Base-by-base conservation (phyloP, 768 basidiomycete genomes). In the Mycena haematopus region DNA sequence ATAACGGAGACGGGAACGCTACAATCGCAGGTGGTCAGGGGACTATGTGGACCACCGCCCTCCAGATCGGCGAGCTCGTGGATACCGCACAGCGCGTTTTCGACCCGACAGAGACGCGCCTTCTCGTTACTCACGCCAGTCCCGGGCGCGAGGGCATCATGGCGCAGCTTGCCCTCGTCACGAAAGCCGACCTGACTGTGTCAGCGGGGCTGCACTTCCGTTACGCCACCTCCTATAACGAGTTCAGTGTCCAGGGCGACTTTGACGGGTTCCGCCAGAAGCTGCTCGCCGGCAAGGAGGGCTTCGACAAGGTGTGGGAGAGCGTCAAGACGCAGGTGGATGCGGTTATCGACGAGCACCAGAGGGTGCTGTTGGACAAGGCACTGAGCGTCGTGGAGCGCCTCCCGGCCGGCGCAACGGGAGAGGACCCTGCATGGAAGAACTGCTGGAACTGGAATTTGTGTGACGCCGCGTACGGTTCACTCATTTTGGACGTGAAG, bases 361-460 rank as follows among this genome's bases (percentile, higher is more conserved):
- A 99, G 75, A 86, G 90, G 24, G 83, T 92, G 33, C 80, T 96
- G 21, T 81, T 99, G 25, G 89, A 95, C 76, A 98, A 98, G 79
- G 92, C 93, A 0, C 78, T 98, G 47, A 86, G 84, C 14, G 93
- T 97, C 35, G 81, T 94, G 35, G 90, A 92, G 68, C 86, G 93
- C 49, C 77, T 97, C 7, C 96, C 96, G 1, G 80, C 83, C 9
- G 79, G 83, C 1, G 79, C 82, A 10, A 80, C 84, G 2, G 83
- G 84, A 2, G 96, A 99, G 74, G 95, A 98, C 69, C 88, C 90
- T 3, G 89, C 93, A 0, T 99, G 97, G 97, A 99, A 98, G 77
- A 98, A 97, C 74, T 95, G 93, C 73, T 98, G 96, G 96, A 95
- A 97, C 73, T 97, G 96, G 96, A 96, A 98, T 71, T 78, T 99